Evolutionary conservation across 768 basidiomycete genomes (phyloP).

Genomic region (Hypholoma fasciculare): DNA sequence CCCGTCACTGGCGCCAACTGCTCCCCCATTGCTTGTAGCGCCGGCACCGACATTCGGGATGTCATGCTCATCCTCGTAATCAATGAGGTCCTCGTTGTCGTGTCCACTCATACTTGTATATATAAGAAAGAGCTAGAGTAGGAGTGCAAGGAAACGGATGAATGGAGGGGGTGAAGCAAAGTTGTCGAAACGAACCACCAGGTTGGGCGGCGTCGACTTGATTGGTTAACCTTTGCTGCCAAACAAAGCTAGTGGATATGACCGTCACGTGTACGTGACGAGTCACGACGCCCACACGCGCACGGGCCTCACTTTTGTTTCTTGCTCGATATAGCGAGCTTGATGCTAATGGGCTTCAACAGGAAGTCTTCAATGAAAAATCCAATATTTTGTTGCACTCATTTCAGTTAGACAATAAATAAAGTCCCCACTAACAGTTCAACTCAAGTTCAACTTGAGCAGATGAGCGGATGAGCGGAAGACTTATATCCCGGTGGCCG

Average conservation of each 20-base stretch:
- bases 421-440: no score
- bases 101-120: constrained; percentile 64
- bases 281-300: constrained; percentile 16
- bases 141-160: constrained; percentile 26
- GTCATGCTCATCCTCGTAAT: constrained; percentile 92
- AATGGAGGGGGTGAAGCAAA: constrained; percentile 21
- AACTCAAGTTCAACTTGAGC: no score
- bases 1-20: constrained; percentile 47
- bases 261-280: constrained; percentile 4
- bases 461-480: no score
- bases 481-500: neutral
- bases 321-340: no score
- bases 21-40: constrained; percentile 48
- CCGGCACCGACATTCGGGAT: constrained; percentile 58
- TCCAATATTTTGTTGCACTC: no score
- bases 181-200: constrained; percentile 21
- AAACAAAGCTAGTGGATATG: constrained; percentile 23
- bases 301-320: neutral
- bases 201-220: constrained; percentile 15
- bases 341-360: no score
- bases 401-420: no score
- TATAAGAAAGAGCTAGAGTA: constrained; percentile 25
- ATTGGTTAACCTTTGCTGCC: constrained; percentile 26
- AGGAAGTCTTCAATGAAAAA: no score
- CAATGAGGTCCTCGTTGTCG: constrained; percentile 91